Conservation (phyloP, 208 protist species). For the Naegleria lovaniensis region DNA sequence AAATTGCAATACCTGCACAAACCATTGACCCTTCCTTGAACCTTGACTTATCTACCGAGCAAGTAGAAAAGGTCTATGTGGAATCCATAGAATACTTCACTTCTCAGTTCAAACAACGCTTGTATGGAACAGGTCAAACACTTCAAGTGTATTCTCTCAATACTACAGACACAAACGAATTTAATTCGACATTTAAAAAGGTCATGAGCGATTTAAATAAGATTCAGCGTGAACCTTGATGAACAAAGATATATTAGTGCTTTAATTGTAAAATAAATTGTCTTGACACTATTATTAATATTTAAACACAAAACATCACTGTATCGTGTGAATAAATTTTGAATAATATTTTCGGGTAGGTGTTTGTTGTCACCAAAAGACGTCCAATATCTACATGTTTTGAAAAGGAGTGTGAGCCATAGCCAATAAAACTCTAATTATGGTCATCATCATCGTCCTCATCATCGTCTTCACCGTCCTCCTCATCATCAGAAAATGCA, state of each 20-base stretch:
- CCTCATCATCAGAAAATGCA: constrained; percentile 21
- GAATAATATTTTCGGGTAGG: too few species aligned
- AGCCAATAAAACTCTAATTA: not conserved
- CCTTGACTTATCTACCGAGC: not conserved
- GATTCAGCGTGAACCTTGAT: not conserved
- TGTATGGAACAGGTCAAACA: not conserved
- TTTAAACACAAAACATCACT: too few species aligned
- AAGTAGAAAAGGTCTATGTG: not conserved
- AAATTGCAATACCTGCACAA: not conserved
- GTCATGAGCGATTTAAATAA: not conserved
- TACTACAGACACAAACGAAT: not conserved
- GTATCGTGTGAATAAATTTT: too few species aligned
- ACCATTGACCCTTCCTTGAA: not conserved
- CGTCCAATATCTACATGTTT: too few species aligned
- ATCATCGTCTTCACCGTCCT: constrained; percentile 30
- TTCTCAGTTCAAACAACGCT: not conserved
- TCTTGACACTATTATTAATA: too few species aligned
- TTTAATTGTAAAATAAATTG: too few species aligned
- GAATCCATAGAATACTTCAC: not conserved
- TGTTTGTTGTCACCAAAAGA: too few species aligned
- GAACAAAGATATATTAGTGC: too few species aligned
- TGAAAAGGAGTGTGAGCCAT: too few species aligned
- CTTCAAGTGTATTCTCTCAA: not conserved
- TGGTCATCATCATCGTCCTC: not conserved
- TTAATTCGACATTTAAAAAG: not conserved